Conservation (phyloP, 371 early-diverging fungal species). For the Phascolomyces articulosus region DNA sequence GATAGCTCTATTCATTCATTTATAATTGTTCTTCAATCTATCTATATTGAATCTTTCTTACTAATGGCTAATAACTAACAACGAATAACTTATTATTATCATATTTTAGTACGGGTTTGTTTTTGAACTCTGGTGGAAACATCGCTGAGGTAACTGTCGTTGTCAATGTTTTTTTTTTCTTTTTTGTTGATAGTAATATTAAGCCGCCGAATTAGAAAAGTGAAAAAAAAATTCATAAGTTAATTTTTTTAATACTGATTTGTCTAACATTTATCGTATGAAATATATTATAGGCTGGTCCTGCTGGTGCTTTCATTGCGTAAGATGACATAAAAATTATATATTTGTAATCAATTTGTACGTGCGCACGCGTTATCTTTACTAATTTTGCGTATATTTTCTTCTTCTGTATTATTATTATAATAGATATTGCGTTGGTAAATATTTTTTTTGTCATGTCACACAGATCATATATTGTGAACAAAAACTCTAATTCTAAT, state of each 20-base stretch:
- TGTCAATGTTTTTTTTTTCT: not conserved
- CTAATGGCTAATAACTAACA: too few relatives aligned
- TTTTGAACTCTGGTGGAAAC: conserved; percentile 80
- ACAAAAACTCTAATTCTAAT: conserved; percentile 13
- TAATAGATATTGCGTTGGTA: conserved; percentile 7
- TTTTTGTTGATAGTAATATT: too few relatives aligned
- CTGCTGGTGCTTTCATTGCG: conserved; percentile 77
- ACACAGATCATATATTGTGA: not conserved
- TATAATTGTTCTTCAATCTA: too few relatives aligned
- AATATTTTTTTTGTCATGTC: conserved; percentile 2
- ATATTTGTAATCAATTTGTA: not conserved
- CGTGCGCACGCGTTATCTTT: not conserved
- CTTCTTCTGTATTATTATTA: not conserved
- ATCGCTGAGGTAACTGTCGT: conserved; percentile 45
- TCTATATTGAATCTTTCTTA: too few relatives aligned
- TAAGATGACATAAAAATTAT: conserved; percentile 34
- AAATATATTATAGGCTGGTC: too few relatives aligned
- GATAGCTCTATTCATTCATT: too few relatives aligned
- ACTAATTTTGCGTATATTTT: not conserved
- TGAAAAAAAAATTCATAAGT: too few relatives aligned
- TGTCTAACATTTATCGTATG: conserved; percentile 8
- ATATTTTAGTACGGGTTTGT: conserved; percentile 76
- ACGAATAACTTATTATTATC: too few relatives aligned
- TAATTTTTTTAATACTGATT: too few relatives aligned
- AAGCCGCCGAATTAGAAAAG: too few relatives aligned